Conservation (phyloP, 208 protist species). For the Willaertia magna region DNA sequence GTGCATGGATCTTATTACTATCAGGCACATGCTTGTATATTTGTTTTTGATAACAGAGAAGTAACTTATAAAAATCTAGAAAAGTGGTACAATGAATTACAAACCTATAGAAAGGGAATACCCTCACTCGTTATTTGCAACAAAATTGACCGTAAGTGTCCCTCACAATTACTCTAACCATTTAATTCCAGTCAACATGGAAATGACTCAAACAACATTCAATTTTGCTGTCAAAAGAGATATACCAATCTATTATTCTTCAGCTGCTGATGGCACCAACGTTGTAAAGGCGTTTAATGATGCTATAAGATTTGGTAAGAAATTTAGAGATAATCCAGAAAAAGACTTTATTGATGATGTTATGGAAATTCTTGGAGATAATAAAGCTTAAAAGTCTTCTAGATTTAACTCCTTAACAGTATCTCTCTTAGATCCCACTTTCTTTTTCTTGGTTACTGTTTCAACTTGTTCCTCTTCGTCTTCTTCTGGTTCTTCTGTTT, state of each 20-base stretch:
- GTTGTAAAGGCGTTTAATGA: slow-evolving; percentile 74
- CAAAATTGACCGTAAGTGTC: slow-evolving; percentile 68
- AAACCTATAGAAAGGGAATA: slow-evolving; percentile 70
- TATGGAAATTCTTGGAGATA: slow-evolving; percentile 50
- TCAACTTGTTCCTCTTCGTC: background rate
- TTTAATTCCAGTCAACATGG: slow-evolving; percentile 34
- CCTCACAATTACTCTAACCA: background rate
- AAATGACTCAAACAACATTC: slow-evolving; percentile 66
- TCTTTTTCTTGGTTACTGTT: background rate
- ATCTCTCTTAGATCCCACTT: background rate
- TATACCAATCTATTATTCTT: slow-evolving; percentile 77
- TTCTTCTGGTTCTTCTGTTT: background rate
- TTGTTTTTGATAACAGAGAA: slow-evolving; percentile 85
- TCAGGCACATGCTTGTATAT: slow-evolving; percentile 71
- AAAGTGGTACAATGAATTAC: slow-evolving; percentile 78
- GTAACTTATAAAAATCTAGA: slow-evolving; percentile 86
- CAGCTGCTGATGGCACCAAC: slow-evolving; percentile 79
- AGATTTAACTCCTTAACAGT: background rate
- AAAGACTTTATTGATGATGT: slow-evolving; percentile 67
- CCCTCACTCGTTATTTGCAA: slow-evolving; percentile 80
- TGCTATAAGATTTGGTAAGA: slow-evolving; percentile 51
- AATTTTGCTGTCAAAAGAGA: slow-evolving; percentile 76
- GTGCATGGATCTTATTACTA: slow-evolving; percentile 88
- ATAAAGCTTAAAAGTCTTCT: background rate
- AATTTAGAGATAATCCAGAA: slow-evolving; percentile 67